phyloP scores from a whole-genome alignment of 345 rosid genomes.

The Angophora floribunda region DNA sequence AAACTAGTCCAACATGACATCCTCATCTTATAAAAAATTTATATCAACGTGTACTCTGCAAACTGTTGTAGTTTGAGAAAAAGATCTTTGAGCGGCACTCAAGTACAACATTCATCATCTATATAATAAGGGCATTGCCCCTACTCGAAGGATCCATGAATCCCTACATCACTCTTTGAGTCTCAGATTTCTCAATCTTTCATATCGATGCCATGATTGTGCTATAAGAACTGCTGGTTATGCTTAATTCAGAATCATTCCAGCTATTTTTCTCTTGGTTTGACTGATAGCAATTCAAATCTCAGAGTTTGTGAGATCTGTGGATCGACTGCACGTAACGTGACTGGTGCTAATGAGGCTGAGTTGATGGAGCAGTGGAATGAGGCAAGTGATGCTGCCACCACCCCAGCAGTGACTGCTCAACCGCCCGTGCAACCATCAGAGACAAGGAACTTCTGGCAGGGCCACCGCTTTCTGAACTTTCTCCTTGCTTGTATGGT shows the following conservation, averaged over 20 bases:
- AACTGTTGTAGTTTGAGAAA: background rate
- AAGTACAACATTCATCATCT: background rate
- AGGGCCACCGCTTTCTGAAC: slow-evolving; percentile 77
- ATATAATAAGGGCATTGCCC: background rate
- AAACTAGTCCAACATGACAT: background rate
- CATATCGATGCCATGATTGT: background rate
- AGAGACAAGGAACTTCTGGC: slow-evolving; percentile 59
- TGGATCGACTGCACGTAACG: slow-evolving; percentile 66
- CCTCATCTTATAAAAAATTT: background rate
- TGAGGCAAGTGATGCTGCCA: slow-evolving; percentile 24
- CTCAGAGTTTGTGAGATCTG: slow-evolving; percentile 93
- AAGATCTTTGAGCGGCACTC: background rate
- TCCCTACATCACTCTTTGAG: background rate
- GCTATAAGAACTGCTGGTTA: background rate
- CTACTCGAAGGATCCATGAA: background rate
- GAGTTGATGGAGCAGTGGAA: slow-evolving; percentile 37
- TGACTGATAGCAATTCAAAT: background rate
- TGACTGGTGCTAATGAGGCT: slow-evolving; percentile 37
- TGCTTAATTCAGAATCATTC: background rate
- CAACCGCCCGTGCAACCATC: slow-evolving; percentile 7
- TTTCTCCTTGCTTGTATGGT: slow-evolving; percentile 91
- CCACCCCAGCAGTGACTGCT: slow-evolving; percentile 12
- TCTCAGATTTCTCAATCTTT: background rate
- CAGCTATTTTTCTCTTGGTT: background rate
- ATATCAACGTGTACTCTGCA: background rate